Evolutionary conservation across 192 early-diverging fungal species (phyloP).

Genomic region (Thoreauomyces humboldtii): DNA sequence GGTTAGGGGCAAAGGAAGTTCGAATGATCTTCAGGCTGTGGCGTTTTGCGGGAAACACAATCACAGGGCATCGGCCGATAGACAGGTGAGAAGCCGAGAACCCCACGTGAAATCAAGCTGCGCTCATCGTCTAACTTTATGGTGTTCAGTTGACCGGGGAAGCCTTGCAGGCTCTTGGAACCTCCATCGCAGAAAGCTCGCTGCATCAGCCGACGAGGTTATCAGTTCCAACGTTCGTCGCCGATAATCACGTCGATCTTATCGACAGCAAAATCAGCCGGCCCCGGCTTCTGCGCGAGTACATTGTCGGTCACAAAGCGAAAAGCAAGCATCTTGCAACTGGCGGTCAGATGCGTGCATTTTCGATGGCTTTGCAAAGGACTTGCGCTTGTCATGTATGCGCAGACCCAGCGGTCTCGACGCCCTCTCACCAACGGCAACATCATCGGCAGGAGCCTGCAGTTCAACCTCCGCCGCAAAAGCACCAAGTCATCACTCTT

Average conservation of each 20-base stretch:
- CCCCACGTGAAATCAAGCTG: too few relatives aligned
- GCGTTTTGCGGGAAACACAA: constrained; percentile 22
- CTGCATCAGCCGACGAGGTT: constrained; percentile 15
- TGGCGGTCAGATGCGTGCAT: constrained; percentile 21
- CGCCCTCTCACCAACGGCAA: neutral
- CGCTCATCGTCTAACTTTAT: neutral
- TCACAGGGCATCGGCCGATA: neutral
- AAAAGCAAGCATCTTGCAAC: constrained; percentile 14
- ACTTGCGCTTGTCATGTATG: constrained; percentile 26
- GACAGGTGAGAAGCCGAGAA: too few relatives aligned
- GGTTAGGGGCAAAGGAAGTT: neutral
- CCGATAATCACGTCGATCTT: neutral
- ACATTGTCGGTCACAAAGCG: constrained; percentile 10
- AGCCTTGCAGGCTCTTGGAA: neutral
- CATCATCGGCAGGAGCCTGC: neutral
- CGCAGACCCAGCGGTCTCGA: neutral
- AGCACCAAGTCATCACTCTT: constrained; percentile 4
- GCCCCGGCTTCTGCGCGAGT: constrained; percentile 4
- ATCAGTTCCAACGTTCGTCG: neutral
- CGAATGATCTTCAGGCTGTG: neutral
- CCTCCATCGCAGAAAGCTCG: neutral
- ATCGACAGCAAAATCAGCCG: constrained; percentile 7
- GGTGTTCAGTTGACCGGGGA: neutral
- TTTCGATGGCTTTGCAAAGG: constrained; percentile 15
- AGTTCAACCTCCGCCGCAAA: neutral